Percentiles rank a stretch among this genome's conserved stretches.
Evolutionary conservation across 495 filamentous ascomycete species (phyloP).

Genomic region (Annulohypoxylon bovei): DNA sequence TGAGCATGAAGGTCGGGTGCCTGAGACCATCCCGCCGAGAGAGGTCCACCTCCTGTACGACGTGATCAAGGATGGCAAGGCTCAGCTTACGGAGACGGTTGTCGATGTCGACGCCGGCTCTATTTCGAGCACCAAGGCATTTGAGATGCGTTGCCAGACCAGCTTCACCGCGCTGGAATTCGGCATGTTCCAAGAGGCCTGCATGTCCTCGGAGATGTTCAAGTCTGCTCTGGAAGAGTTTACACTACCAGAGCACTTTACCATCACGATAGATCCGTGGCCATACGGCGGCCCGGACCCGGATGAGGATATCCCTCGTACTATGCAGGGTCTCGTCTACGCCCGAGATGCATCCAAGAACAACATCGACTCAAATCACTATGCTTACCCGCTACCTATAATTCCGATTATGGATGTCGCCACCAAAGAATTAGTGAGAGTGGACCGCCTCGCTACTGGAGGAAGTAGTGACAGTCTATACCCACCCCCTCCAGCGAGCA

Average conservation of each 20-base stretch:
- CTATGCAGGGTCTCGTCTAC: conserved; percentile 60
- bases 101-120: conserved; percentile 65
- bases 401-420: conserved; percentile 66
- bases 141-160: conserved; percentile 69
- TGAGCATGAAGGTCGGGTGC: conserved; percentile 55
- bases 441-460: conserved; percentile 64
- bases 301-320: conserved; percentile 63
- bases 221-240: conserved; percentile 69
- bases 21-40: conserved; percentile 62
- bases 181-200: conserved; percentile 67
- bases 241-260: conserved; percentile 69
- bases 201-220: conserved; percentile 68
- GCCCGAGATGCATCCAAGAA: conserved; percentile 58
- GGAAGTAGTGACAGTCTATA: conserved; percentile 40
- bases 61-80: conserved; percentile 65
- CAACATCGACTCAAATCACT: conserved; percentile 65
- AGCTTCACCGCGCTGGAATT: conserved; percentile 70
- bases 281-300: conserved; percentile 72
- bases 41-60: conserved; percentile 74
- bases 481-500: conserved; percentile 12
- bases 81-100: conserved; percentile 70
- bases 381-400: conserved; percentile 64
- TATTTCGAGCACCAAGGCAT: conserved; percentile 61
- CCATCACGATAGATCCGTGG: conserved; percentile 76
- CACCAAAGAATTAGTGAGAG: conserved; percentile 60